These are phyloP conservation scores for Physcia stellaris DNA, from an alignment of 495 filamentous ascomycete genomes.

Conservation along the genomic window DNA sequence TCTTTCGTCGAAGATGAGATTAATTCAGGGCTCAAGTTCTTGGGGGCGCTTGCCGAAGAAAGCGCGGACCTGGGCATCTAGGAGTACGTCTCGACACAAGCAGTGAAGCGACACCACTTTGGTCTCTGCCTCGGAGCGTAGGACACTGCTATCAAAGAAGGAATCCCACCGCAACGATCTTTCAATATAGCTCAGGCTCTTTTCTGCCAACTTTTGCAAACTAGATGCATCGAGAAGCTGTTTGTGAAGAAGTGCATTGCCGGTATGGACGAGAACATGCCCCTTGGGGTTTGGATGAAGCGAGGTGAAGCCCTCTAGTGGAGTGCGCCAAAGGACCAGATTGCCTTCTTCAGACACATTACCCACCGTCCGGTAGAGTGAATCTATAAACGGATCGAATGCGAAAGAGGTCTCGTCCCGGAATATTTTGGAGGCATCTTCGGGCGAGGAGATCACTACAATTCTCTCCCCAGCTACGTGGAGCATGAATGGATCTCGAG, in stretches of 20 bases:
- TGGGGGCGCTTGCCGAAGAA: background rate
- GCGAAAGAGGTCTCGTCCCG: background rate
- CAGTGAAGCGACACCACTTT: background rate
- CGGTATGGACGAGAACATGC: background rate
- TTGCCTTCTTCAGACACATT: background rate
- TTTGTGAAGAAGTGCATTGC: background rate
- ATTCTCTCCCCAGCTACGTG: no score
- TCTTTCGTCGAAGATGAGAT: background rate
- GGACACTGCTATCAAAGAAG: background rate
- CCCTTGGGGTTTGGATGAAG: background rate
- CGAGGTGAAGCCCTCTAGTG: background rate
- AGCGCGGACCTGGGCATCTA: background rate
- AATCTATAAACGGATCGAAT: background rate
- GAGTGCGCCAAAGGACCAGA: background rate
- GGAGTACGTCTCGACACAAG: background rate
- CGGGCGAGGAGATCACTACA: background rate
- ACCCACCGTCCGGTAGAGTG: background rate
- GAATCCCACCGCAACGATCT: background rate
- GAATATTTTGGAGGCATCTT: background rate
- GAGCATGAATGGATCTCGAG: no score
- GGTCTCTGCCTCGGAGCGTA: background rate
- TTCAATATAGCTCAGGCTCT: background rate
- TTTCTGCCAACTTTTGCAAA: background rate
- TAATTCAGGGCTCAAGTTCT: background rate
- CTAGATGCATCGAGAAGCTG: background rate